Evolutionary conservation across 306 rosid species (phyloP).

Genomic region (Cucurbita argyrosperma): DNA sequence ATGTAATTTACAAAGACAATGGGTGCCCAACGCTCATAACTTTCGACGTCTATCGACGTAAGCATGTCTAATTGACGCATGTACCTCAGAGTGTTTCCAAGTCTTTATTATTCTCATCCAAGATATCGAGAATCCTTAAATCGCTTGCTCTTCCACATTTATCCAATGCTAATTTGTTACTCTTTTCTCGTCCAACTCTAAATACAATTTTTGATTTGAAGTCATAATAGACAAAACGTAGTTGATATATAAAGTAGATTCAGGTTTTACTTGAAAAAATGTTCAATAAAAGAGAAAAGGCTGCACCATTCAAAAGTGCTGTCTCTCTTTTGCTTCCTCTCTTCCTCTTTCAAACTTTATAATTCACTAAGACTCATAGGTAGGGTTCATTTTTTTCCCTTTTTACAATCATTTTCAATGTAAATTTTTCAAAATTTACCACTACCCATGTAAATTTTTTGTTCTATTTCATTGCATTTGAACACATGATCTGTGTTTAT

Average conservation of each 20-base stretch:
- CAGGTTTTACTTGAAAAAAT: background rate
- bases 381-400: background rate
- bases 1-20: background rate
- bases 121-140: no score
- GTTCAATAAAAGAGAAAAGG: background rate
- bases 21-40: background rate
- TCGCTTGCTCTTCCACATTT: background rate
- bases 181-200: background rate
- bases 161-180: background rate
- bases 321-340: background rate
- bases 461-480: no score
- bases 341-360: background rate
- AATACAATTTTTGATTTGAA: no score
- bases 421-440: background rate
- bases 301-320: background rate
- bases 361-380: background rate
- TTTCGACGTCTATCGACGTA: background rate
- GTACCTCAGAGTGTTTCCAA: background rate
- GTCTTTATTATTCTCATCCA: no score
- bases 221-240: background rate
- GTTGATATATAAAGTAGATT: background rate
- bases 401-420: background rate
- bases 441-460: no score
- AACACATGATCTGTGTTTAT: no score
- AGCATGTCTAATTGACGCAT: background rate